A percentile compares a stretch with the other conserved stretches of the same genome.
phyloP scores from a whole-genome alignment of 1,139 yeast genomes.

The Citeromyces hawaiiensis region DNA sequence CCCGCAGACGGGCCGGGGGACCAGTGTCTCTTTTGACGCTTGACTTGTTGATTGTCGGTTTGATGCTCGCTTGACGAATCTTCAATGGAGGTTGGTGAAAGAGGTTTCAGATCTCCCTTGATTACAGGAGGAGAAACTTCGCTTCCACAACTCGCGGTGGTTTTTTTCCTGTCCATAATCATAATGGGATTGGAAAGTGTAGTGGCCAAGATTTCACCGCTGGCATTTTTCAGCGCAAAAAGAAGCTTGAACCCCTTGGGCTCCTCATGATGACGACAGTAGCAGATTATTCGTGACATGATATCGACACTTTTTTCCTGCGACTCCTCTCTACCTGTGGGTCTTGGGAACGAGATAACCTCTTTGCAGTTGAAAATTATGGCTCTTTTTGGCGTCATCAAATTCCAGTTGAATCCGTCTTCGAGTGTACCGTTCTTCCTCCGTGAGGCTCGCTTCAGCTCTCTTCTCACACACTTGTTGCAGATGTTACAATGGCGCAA shows the following conservation, averaged over 20 bases:
- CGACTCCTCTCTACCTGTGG: conserved; percentile 24
- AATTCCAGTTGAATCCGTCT: conserved; percentile 70
- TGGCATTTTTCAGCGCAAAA: conserved; percentile 50
- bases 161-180: conserved; percentile 89
- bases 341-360: conserved; percentile 62
- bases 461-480: conserved; percentile 78
- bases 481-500: conserved; percentile 50
- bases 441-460: conserved; percentile 85
- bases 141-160: conserved; percentile 10
- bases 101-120: conserved; percentile 6
- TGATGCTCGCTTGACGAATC: conserved; percentile 54
- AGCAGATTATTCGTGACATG: conserved; percentile 83
- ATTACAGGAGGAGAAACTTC: conserved; percentile 6
- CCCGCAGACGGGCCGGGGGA: conserved; percentile 9
- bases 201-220: conserved; percentile 57
- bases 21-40: conserved; percentile 24
- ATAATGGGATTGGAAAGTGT: conserved; percentile 61
- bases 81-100: conserved; percentile 54
- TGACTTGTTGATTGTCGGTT: conserved; percentile 13
- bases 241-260: conserved; percentile 66
- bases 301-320: conserved; percentile 42
- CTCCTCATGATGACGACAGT: conserved; percentile 90
- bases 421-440: conserved; percentile 54
- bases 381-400: conserved; percentile 62
- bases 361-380: conserved; percentile 87